A percentile compares a stretch with the other conserved stretches of the same genome.
These are phyloP conservation scores for Physcia stellaris DNA, from an alignment of 495 filamentous ascomycete genomes.

Conservation along the genomic window DNA sequence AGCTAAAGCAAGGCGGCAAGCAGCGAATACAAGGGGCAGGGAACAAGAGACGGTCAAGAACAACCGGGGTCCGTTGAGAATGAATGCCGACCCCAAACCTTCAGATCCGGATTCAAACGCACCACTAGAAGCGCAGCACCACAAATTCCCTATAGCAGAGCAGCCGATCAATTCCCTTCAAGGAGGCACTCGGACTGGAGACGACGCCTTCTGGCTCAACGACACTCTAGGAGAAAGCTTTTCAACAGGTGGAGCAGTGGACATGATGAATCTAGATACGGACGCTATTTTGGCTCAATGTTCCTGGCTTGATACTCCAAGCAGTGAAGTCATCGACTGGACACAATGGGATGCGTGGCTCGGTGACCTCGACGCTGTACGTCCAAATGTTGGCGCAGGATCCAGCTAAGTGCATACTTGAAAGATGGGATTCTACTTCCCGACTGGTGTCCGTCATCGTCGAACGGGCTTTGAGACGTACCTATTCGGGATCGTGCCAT, in stretches of 20 bases:
- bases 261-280: conserved; percentile 17
- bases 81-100: conserved; percentile 1
- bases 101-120: not conserved
- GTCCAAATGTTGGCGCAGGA: conserved; percentile 2
- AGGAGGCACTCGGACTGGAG: conserved; percentile 5
- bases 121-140: conserved; percentile 5
- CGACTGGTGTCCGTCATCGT: too few relatives aligned
- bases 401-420: conserved; percentile 2
- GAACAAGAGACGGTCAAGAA: not conserved
- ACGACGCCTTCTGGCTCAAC: conserved; percentile 15
- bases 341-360: conserved; percentile 25
- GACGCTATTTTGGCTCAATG: conserved; percentile 17
- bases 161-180: conserved; percentile 5
- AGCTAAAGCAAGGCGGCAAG: conserved; percentile 15
- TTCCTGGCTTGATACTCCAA: conserved; percentile 4
- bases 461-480: too few relatives aligned
- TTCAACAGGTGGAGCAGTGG: conserved; percentile 1
- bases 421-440: too few relatives aligned
- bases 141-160: conserved; percentile 5
- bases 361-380: conserved; percentile 15
- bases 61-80: not conserved
- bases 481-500: too few relatives aligned
- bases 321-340: conserved; percentile 15
- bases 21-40: conserved; percentile 2
- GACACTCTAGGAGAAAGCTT: conserved; percentile 11